Evolutionary conservation across 2,329 filamentous ascomycete genomes (phyloP).

Genomic region (Scedosporium aurantiacum): DNA sequence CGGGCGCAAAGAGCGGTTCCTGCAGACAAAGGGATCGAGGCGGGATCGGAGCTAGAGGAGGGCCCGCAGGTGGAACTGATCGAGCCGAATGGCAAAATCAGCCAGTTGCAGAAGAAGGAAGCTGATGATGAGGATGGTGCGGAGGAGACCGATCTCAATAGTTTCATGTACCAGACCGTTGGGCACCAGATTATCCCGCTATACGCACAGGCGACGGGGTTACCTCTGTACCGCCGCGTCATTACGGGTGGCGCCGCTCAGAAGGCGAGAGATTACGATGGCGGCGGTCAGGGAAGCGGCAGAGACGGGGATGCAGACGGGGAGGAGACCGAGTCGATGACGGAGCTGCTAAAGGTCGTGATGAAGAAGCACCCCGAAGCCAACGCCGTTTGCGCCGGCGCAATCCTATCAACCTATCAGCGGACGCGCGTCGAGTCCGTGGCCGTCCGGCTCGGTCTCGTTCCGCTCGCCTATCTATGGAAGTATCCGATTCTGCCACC

Average conservation of each 20-base stretch:
- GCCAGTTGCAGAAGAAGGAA: neutral
- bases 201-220: slow-evolving; percentile 64
- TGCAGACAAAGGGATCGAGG: neutral
- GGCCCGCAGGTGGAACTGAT: slow-evolving; percentile 5
- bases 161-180: slow-evolving; percentile 99
- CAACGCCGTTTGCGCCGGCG: slow-evolving; percentile 81
- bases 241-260: slow-evolving; percentile 65
- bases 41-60: neutral
- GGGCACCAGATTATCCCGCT: slow-evolving; percentile 79
- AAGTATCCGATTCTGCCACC: slow-evolving; percentile 68
- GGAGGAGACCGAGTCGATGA: slow-evolving; percentile 84
- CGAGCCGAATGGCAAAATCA: slow-evolving; percentile 9
- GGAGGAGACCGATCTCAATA: slow-evolving; percentile 57
- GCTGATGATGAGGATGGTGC: slow-evolving; percentile 7
- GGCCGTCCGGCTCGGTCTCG: slow-evolving; percentile 69
- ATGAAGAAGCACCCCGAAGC: slow-evolving; percentile 61
- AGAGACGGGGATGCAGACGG: slow-evolving; percentile 10
- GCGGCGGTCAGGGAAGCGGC: slow-evolving; percentile 10
- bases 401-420: slow-evolving; percentile 91
- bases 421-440: slow-evolving; percentile 91
- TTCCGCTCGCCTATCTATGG: slow-evolving; percentile 82
- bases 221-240: slow-evolving; percentile 73
- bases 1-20: slow-evolving; percentile 5
- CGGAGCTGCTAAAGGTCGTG: slow-evolving; percentile 61
- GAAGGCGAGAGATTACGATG: slow-evolving; percentile 57